These are phyloP conservation scores for Vigna unguiculata DNA, from an alignment of 306 rosid species.

Conservation along the genomic window DNA sequence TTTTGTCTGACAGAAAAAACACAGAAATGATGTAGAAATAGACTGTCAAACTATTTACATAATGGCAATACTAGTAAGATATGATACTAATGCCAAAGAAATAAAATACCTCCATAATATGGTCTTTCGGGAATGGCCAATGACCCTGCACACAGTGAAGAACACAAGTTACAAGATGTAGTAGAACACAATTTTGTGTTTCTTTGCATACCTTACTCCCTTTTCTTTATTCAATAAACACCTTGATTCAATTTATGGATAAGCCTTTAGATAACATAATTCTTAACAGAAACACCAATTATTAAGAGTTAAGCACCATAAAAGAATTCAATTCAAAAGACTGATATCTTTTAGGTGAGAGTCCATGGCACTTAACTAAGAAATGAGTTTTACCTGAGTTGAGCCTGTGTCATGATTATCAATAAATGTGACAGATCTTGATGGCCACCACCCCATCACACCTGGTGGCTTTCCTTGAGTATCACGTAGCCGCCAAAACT, in stretches of 20 bases:
- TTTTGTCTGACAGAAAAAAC: background rate
- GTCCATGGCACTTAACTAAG: too few relatives aligned
- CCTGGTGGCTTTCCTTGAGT: slow-evolving; percentile 92
- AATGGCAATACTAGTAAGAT: too few relatives aligned
- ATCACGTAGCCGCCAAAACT: slow-evolving; percentile 82
- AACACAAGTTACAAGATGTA: slow-evolving; percentile 12
- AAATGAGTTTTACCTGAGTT: slow-evolving; percentile 66
- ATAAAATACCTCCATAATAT: slow-evolving; percentile 78
- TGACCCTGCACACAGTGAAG: slow-evolving; percentile 74
- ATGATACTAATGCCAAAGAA: background rate
- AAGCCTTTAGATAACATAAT: too few relatives aligned
- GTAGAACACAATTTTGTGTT: background rate
- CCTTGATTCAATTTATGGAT: too few relatives aligned
- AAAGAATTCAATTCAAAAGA: too few relatives aligned
- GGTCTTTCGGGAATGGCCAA: slow-evolving; percentile 87
- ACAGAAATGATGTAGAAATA: slow-evolving; percentile 15
- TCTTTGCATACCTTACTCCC: too few relatives aligned
- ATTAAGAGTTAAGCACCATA: too few relatives aligned
- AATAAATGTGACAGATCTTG: slow-evolving; percentile 82
- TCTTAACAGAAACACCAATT: too few relatives aligned
- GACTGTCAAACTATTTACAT: background rate
- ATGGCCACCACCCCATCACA: slow-evolving; percentile 91
- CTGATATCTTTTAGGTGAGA: too few relatives aligned
- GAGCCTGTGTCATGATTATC: slow-evolving; percentile 97
- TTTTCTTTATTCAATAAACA: too few relatives aligned